Base-by-base conservation (phyloP, 2,329 filamentous ascomycete species). In the Penicillium freii region DNA sequence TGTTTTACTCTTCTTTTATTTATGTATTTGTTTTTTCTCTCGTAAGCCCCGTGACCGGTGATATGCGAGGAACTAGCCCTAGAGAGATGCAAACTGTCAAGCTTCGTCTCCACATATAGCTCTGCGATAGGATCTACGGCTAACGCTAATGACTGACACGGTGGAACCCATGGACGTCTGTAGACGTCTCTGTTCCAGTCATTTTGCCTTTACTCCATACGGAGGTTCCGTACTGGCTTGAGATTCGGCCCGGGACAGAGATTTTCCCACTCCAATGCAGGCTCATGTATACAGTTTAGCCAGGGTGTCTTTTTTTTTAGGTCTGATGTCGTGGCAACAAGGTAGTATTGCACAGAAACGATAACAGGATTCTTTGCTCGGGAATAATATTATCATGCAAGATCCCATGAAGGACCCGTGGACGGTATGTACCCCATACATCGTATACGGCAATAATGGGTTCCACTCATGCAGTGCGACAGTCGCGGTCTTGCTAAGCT, bases 201-300 rank as follows among this genome's bases (percentile, higher is more conserved):
- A 50, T 40, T 44, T 42, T 42, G 34, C 39, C 34, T 27, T 34
- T 43, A 11, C 23, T 19, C 31, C 4, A 15, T 21, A 39, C 25
- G 48, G 48, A 21, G 48, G 9, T 29, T 38, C 13, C 8, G 25
- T 51, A 8, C 7, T 27, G 33, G 42, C 60, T 55, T 59, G 50
- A 51, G 58, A 62, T 57, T 65, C 60, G 60, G 63, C 50, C 62
- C 62, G 56, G 54, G 44, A 54, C 31, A 51, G 33, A 50, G 47
- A 40, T 51, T 54, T 25, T 31, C 48, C 57, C 55, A 51, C 47
- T 61, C 36, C 34, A 45, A 36, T 54, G 44, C 43, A 36, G 46
- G 58, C 53, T 46, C 40, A 19, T 15, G 13, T 34, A 23, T 34
- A 33, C 19, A n/a, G 27, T 48, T 21, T 42, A 21, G 31, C 38